A percentile compares a stretch with the other conserved stretches of the same genome.
Evolutionary conservation across 805 yeast genomes (phyloP).

Genomic region (Candida silvatica): DNA sequence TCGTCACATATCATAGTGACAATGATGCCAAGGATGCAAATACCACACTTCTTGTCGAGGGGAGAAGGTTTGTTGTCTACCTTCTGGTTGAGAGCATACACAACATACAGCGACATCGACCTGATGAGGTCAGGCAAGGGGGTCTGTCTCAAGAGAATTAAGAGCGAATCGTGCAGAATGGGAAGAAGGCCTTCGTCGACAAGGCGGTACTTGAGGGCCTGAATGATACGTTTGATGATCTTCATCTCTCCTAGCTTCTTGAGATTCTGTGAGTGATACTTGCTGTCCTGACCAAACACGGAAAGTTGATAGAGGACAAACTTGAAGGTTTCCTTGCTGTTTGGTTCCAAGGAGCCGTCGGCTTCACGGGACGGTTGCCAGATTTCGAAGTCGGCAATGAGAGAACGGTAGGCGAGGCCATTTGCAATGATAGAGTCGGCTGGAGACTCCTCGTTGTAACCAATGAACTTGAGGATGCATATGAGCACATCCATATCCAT

Average conservation of each 20-base stretch:
- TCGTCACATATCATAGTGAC: constrained; percentile 34
- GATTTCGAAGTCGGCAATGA: constrained; percentile 56
- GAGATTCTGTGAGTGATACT: constrained; percentile 40
- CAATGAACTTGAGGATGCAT: constrained; percentile 41
- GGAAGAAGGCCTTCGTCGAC: constrained; percentile 30
- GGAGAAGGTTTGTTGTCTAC: not conserved
- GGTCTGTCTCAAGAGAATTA: constrained; percentile 34
- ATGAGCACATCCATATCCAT: constrained; percentile 38
- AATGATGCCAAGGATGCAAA: constrained; percentile 29
- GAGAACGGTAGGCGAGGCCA: constrained; percentile 43
- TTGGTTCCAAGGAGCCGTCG: constrained; percentile 12
- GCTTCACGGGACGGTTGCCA: constrained; percentile 31
- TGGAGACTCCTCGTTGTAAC: constrained; percentile 44
- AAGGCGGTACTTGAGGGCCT: constrained; percentile 35
- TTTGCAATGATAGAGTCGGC: constrained; percentile 50
- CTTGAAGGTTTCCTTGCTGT: constrained; percentile 34
- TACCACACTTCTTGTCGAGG: constrained; percentile 22
- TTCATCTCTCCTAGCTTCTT: constrained; percentile 44
- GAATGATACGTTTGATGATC: constrained; percentile 34
- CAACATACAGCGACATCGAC: constrained; percentile 41
- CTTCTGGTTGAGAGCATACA: constrained; percentile 34
- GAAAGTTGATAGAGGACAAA: constrained; percentile 51
- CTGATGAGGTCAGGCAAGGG: constrained; percentile 47
- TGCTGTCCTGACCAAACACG: constrained; percentile 45
- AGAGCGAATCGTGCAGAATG: constrained; percentile 30